Conservation (phyloP, 495 filamentous ascomycete genomes). For the Trichoderma erinaceum region DNA sequence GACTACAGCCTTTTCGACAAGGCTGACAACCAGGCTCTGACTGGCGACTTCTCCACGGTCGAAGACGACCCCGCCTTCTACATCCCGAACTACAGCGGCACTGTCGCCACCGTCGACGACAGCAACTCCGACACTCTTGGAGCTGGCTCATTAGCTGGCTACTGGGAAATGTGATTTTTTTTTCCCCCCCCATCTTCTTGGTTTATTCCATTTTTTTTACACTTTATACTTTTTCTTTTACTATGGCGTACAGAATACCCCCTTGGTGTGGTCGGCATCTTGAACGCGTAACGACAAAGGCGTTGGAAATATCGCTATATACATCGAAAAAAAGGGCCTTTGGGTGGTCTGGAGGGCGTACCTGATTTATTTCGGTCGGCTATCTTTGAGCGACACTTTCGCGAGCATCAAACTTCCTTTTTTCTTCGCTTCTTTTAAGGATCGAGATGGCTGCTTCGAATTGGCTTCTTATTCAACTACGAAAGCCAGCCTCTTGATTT, state of each 20-base stretch:
- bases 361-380: slow-evolving; percentile 7
- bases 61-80: slow-evolving; percentile 32
- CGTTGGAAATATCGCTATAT: slow-evolving; percentile 2
- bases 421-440: not conserved
- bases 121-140: slow-evolving; percentile 24
- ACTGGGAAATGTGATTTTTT: slow-evolving; percentile 14
- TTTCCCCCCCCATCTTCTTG: not conserved
- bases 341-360: slow-evolving; percentile 3
- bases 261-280: slow-evolving; percentile 7
- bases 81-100: slow-evolving; percentile 24
- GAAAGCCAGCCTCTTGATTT: slow-evolving; percentile 11
- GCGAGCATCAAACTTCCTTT: not conserved
- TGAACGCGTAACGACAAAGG: slow-evolving; percentile 11
- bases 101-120: slow-evolving; percentile 25
- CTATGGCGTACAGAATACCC: slow-evolving; percentile 4
- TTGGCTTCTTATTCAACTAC: not conserved
- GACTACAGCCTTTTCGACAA: slow-evolving; percentile 55
- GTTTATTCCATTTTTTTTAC: slow-evolving; percentile 7
- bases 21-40: slow-evolving; percentile 28
- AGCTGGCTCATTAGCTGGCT: not conserved
- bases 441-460: not conserved
- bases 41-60: slow-evolving; percentile 21
- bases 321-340: slow-evolving; percentile 11
- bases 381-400: slow-evolving; percentile 5
- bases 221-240: slow-evolving; percentile 14